Percentiles rank a stretch among this genome's conserved stretches.
phyloP scores from a whole-genome alignment of 805 yeast species.

The Lipomyces kockii region DNA sequence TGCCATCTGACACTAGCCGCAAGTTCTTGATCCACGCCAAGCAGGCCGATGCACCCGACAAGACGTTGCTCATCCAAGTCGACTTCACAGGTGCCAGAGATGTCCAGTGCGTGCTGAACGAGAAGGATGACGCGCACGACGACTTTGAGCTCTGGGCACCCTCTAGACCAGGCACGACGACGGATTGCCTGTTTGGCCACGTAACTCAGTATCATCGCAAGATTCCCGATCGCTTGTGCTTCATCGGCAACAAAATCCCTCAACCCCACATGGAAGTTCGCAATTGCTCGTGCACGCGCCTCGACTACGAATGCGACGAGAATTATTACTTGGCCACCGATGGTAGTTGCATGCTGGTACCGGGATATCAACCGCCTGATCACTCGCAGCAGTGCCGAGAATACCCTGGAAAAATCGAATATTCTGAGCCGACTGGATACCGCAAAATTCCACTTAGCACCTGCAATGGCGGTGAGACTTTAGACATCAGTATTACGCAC shows the following conservation, averaged over 20 bases:
- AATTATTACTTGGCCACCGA: conserved; percentile 72
- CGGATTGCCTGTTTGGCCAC: conserved; percentile 72
- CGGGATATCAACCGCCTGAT: conserved; percentile 71
- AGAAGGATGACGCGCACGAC: conserved; percentile 50
- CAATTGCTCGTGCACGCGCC: conserved; percentile 83
- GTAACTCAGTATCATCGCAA: conserved; percentile 64
- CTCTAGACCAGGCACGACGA: conserved; percentile 53
- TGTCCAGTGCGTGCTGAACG: conserved; percentile 61
- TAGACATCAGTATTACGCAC: conserved; percentile 65
- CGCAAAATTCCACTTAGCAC: conserved; percentile 83
- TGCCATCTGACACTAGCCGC: conserved; percentile 87
- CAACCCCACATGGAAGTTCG: conserved; percentile 57
- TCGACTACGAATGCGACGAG: conserved; percentile 93
- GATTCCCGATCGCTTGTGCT: conserved; percentile 66
- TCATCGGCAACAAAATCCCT: conserved; percentile 61
- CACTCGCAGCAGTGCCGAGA: conserved; percentile 62
- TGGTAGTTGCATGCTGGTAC: conserved; percentile 85
- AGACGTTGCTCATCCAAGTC: conserved; percentile 56
- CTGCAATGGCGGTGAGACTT: conserved; percentile 76
- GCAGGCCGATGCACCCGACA: conserved; percentile 49
- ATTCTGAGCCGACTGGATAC: conserved; percentile 90
- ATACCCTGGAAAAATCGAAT: conserved; percentile 62
- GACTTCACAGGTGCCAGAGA: conserved; percentile 60
- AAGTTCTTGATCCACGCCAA: conserved; percentile 69
- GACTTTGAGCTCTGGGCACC: conserved; percentile 74